Evolutionary conservation across 768 basidiomycete species (phyloP).

Genomic region (Boletus bicolor): DNA sequence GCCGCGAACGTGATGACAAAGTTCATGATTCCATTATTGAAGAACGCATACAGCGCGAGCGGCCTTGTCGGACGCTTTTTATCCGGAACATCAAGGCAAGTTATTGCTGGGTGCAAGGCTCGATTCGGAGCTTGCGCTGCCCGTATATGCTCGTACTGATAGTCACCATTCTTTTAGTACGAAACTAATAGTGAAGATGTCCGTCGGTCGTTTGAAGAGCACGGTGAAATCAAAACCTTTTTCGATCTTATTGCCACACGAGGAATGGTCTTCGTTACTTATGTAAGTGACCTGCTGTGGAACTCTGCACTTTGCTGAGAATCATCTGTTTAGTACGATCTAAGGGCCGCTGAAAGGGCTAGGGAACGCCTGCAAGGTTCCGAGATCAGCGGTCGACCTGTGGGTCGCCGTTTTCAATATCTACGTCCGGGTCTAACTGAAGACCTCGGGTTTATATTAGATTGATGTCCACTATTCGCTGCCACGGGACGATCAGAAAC

Average conservation of each 20-base stretch:
- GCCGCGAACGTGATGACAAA: constrained; percentile 84
- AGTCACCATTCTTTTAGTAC: constrained; percentile 50
- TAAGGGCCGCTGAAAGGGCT: constrained; percentile 90
- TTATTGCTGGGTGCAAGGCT: constrained; percentile 23
- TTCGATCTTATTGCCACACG: constrained; percentile 92
- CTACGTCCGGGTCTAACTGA: constrained; percentile 2
- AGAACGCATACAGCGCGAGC: constrained; percentile 89
- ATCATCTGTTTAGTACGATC: constrained; percentile 64
- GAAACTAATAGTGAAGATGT: constrained; percentile 87
- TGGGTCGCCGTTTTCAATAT: constrained; percentile 42
- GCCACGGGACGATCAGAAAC: constrained; percentile 79
- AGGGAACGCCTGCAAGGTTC: constrained; percentile 88
- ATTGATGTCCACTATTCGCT: constrained; percentile 99
- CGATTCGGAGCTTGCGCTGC: constrained; percentile 8
- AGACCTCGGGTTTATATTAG: constrained; percentile 39
- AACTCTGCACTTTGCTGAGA: constrained; percentile 13
- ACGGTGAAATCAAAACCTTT: constrained; percentile 95
- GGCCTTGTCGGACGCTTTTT: constrained; percentile 93
- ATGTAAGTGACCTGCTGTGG: constrained; percentile 57
- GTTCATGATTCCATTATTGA: constrained; percentile 90
- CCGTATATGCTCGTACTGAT: constrained; percentile 11
- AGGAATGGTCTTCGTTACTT: constrained; percentile 99
- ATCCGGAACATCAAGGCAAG: constrained; percentile 98
- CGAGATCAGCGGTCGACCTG: constrained; percentile 83
- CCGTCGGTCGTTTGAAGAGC: constrained; percentile 81